Percentiles rank a stretch among this genome's conserved stretches.
Conservation (phyloP, 2,329 filamentous ascomycete genomes). For the Trichoderma aggressivum region DNA sequence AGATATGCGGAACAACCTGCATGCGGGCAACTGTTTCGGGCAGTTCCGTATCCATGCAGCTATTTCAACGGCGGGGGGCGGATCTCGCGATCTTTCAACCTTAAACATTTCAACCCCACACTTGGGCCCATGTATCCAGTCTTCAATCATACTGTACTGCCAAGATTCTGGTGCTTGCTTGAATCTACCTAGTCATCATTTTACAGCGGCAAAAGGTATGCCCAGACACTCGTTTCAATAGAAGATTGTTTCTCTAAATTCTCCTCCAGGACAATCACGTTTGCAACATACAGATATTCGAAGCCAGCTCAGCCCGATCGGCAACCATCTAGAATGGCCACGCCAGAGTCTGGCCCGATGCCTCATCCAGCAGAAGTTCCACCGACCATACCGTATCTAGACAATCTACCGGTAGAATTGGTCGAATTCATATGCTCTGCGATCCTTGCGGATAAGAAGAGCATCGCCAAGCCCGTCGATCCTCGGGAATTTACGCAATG, state of each 20-base stretch:
- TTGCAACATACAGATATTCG: background rate
- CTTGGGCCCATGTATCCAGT: background rate
- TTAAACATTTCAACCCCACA: background rate
- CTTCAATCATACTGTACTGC: background rate
- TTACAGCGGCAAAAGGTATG: background rate
- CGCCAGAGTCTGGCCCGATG: background rate
- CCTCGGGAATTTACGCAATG: constrained; percentile 14
- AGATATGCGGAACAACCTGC: background rate
- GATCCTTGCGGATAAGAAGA: background rate
- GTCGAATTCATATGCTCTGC: background rate
- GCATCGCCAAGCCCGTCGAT: background rate
- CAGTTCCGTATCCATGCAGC: background rate
- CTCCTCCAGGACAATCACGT: background rate
- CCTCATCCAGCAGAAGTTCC: background rate
- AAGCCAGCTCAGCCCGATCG: background rate
- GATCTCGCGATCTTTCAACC: background rate
- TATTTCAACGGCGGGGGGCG: background rate
- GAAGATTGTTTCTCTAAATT: background rate
- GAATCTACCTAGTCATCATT: background rate
- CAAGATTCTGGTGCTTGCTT: rapidly evolving
- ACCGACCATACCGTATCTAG: background rate
- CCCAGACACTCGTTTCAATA: rapidly evolving
- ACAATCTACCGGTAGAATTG: background rate
- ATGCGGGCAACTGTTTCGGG: background rate
- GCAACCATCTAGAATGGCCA: background rate